Conservation (phyloP, 805 yeast species). For the Wickerhamiella slavikovae region DNA sequence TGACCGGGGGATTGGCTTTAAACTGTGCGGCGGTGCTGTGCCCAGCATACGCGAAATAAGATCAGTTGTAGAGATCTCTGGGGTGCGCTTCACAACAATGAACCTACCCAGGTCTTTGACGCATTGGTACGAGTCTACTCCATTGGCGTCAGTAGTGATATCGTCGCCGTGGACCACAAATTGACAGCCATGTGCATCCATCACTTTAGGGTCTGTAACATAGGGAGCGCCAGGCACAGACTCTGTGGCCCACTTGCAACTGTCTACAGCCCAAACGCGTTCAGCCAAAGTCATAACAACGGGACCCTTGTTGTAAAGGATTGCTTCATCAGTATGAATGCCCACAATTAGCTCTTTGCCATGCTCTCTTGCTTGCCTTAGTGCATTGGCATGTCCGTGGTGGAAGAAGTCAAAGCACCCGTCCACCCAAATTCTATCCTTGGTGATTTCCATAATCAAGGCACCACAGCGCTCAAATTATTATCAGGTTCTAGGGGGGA, state of each 20-base stretch:
- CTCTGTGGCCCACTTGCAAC: constrained; percentile 72
- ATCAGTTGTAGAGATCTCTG: constrained; percentile 87
- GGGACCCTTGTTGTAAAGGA: constrained; percentile 67
- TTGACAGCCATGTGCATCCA: constrained; percentile 55
- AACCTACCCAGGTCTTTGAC: constrained; percentile 76
- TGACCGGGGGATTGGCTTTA: constrained; percentile 16
- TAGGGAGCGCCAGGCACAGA: constrained; percentile 73
- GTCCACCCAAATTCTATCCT: constrained; percentile 66
- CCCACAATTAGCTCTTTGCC: constrained; percentile 69
- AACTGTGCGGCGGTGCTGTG: constrained; percentile 38
- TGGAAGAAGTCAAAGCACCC: constrained; percentile 98
- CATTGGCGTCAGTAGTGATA: constrained; percentile 88
- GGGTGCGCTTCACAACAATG: constrained; percentile 81
- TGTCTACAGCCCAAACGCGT: constrained; percentile 64
- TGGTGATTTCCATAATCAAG: neutral
- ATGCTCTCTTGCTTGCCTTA: constrained; percentile 74
- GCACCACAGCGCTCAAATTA: neutral
- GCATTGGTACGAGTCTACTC: constrained; percentile 74
- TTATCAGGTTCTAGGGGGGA: neutral
- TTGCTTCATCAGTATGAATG: constrained; percentile 82
- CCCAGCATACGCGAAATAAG: constrained; percentile 73
- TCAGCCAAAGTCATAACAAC: constrained; percentile 78
- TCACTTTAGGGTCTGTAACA: constrained; percentile 66
- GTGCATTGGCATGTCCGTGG: constrained; percentile 93
- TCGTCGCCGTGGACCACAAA: constrained; percentile 99